Evolutionary conservation across 2,329 filamentous ascomycete genomes (phyloP).

Genomic region (Geosmithia flava): DNA sequence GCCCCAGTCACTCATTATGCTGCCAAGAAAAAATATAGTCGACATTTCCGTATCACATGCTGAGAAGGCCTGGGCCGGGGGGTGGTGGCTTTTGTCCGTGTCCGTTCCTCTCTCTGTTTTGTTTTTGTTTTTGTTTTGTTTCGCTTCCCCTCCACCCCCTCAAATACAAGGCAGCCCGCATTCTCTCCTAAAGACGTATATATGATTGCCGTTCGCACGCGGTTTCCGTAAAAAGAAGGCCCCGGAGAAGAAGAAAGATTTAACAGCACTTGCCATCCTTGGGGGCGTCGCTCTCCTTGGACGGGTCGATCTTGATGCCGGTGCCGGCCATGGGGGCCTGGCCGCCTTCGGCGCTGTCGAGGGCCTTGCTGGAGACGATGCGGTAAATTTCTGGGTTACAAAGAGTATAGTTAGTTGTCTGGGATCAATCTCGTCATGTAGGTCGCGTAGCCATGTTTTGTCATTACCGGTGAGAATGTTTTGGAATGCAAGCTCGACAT

Average conservation of each 20-base stretch:
- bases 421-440: neutral
- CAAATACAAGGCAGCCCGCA: neutral
- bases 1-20: constrained; percentile 1
- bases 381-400: constrained; percentile 78
- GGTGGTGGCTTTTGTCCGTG: neutral
- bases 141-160: neutral
- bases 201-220: neutral
- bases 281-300: constrained; percentile 63
- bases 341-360: constrained; percentile 76
- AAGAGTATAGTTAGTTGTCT: constrained; percentile 5
- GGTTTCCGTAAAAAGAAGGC: neutral
- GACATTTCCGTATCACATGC: neutral
- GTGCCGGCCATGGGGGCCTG: constrained; percentile 63
- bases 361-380: constrained; percentile 94
- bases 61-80: neutral
- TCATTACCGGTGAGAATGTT: constrained; percentile 86
- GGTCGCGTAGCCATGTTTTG: neutral
- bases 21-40: neutral
- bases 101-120: neutral
- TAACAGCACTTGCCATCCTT: constrained; percentile 80
- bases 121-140: neutral
- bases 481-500: constrained; percentile 98
- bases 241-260: constrained; percentile 12
- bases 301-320: constrained; percentile 76
- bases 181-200: neutral